These are phyloP conservation scores for Botrytis elliptica DNA, from an alignment of 2,329 filamentous ascomycete genomes.

Conservation along the genomic window DNA sequence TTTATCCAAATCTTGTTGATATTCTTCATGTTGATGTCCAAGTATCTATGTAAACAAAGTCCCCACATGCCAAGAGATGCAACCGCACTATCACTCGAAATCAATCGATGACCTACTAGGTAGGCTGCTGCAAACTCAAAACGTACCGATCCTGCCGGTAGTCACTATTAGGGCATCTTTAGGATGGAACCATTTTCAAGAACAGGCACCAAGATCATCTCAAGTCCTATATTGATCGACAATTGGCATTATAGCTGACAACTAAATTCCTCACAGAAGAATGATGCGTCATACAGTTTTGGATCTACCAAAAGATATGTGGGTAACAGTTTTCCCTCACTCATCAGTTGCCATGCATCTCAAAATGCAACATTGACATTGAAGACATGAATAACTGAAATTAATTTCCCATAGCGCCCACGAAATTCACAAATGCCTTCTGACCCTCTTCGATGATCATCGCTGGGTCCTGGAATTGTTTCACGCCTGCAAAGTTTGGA, in stretches of 20 bases:
- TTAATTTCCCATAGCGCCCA: background rate
- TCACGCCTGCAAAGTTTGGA: conserved; percentile 26
- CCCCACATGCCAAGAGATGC: background rate
- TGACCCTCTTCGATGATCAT: conserved; percentile 33
- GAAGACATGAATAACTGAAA: background rate
- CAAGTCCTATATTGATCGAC: background rate
- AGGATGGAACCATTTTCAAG: background rate
- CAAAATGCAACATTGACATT: background rate
- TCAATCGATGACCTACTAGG: background rate
- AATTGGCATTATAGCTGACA: background rate
- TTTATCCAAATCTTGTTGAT: background rate
- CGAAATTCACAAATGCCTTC: conserved; percentile 26
- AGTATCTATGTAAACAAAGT: background rate
- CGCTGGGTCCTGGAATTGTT: conserved; percentile 29
- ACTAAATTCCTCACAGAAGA: background rate
- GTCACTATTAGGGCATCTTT: background rate
- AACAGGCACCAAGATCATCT: background rate
- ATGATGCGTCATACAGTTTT: conserved; percentile 3
- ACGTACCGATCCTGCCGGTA: background rate
- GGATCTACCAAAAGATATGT: conserved; percentile 8
- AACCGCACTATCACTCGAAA: background rate
- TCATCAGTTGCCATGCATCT: background rate
- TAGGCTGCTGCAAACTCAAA: conserved; percentile 7
- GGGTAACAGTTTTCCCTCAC: background rate
- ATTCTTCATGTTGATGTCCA: background rate